Evolutionary conservation across 495 filamentous ascomycete genomes (phyloP), one percentile per base, ranked within the genome.

Genomic region (Hypoxylon rickii): DNA sequence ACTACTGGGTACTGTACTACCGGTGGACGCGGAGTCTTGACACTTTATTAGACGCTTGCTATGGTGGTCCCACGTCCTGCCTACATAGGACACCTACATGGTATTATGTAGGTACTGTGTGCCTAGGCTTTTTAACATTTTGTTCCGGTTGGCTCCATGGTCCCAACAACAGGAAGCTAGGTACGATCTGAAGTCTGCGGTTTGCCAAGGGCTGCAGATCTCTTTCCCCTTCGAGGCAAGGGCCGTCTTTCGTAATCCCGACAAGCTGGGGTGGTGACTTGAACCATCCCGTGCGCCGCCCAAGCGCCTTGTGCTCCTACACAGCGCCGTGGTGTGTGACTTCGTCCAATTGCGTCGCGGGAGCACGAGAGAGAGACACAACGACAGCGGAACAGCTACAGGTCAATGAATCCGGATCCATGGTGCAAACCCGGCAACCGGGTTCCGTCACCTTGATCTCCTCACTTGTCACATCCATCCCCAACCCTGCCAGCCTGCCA

Each of bases 371-470:
- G 34, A 56, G 52, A 62, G 58, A 56, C 58, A 62, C 58, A 62
- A 56, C 58, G 58, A 62, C 58, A 62, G 58, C 58, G 58, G 58
- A 56, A 56, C 37, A 56, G 47, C 58, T 62, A 52, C 58, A 62
- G 51, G 58, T 62, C 44, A 56, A 62, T 62, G 58, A 62, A 62
- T 62, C 58, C 58, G 58, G 58, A 62, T 62, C 58, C 58, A 62
- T 48, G 52, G 33, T 31, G 20, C 58, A 56, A 52, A 62, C 58
- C 58, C 46, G 58, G 51, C 52, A 48, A 46, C 52, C 52, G 58
- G 58, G 51, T 56, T 41, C 51, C 47, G 47, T 62, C 52, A 62
- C 34, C 47, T 57, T 62, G 58, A 57, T 62, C 58, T 48, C 7
- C 38, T 62, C 47, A 57, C 47, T 52, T 62, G 58, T 57, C 58